Percentiles rank a stretch among this genome's conserved stretches.
Evolutionary conservation across 2,329 filamentous ascomycete genomes (phyloP).

Genomic region (Aureobasidium sp.): DNA sequence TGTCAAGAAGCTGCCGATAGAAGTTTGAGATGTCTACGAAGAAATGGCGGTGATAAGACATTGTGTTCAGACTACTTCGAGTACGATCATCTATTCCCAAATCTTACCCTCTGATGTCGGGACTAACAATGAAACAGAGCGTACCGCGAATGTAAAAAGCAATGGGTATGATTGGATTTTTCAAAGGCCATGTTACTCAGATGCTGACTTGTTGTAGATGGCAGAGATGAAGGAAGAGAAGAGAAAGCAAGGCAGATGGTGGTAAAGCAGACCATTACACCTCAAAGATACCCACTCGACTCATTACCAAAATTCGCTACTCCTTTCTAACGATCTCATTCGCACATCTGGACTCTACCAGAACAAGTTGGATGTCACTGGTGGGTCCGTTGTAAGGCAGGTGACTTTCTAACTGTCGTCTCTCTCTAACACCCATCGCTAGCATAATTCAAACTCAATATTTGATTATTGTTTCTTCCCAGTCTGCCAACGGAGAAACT

Average conservation of each 20-base stretch:
- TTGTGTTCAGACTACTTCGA: slow-evolving; percentile 96
- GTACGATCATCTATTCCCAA: slow-evolving; percentile 43
- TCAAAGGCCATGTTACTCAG: slow-evolving; percentile 5
- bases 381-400: too few relatives aligned
- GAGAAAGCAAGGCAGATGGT: slow-evolving; percentile 29
- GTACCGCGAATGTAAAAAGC: slow-evolving; percentile 89
- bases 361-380: not conserved
- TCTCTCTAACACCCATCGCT: too few relatives aligned
- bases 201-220: slow-evolving; percentile 25
- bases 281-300: not conserved
- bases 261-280: slow-evolving; percentile 11
- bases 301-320: not conserved
- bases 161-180: slow-evolving; percentile 60
- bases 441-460: too few relatives aligned
- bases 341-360: not conserved
- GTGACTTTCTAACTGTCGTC: not conserved
- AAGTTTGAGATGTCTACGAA: slow-evolving; percentile 79
- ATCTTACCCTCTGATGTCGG: not conserved
- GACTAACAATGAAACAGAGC: slow-evolving; percentile 46
- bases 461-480: not conserved
- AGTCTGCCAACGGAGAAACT: not conserved
- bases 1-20: slow-evolving; percentile 84
- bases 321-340: not conserved
- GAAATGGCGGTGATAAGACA: slow-evolving; percentile 77
- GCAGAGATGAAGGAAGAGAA: slow-evolving; percentile 40